phyloP scores from a whole-genome alignment of 2,329 filamentous ascomycete genomes.

The Aspergillus sojae region DNA sequence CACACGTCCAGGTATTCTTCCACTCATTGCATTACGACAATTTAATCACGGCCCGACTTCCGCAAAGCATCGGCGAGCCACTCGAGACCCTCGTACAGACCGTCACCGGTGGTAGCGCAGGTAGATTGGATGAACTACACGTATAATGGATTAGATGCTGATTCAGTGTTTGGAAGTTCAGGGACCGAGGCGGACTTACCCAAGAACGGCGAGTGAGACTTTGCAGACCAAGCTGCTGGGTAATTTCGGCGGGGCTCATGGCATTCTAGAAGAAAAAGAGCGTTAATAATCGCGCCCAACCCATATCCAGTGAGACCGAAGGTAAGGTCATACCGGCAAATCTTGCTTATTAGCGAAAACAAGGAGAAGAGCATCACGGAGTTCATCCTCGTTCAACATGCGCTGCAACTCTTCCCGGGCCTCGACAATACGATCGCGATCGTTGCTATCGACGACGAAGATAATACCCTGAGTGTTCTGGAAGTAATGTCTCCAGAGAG shows the following conservation, averaged over 20 bases:
- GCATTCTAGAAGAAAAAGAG: constrained; percentile 69
- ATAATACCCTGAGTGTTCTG: constrained; percentile 99
- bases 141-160: constrained; percentile 22
- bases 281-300: constrained; percentile 27
- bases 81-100: constrained; percentile 98
- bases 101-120: constrained; percentile 97
- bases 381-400: constrained; percentile 98
- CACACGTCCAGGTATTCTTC: constrained; percentile 38
- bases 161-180: background rate
- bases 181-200: constrained; percentile 66
- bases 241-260: constrained; percentile 99
- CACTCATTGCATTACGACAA: constrained; percentile 36
- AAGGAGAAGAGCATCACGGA: constrained; percentile 92
- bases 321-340: constrained; percentile 73
- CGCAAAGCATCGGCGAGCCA: constrained; percentile 83
- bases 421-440: constrained; percentile 97
- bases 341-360: constrained; percentile 99
- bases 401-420: constrained; percentile 94
- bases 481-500: constrained; percentile 99
- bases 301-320: background rate
- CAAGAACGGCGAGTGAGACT: constrained; percentile 97
- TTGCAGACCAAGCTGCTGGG: constrained; percentile 99
- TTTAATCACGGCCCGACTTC: constrained; percentile 62
- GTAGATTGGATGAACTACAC: constrained; percentile 96
- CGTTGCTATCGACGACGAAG: constrained; percentile 99